Percentiles rank a stretch among this genome's conserved stretches.
phyloP scores from a whole-genome alignment of 352 stramenopile species.

The Globisporangium carolinianum region DNA sequence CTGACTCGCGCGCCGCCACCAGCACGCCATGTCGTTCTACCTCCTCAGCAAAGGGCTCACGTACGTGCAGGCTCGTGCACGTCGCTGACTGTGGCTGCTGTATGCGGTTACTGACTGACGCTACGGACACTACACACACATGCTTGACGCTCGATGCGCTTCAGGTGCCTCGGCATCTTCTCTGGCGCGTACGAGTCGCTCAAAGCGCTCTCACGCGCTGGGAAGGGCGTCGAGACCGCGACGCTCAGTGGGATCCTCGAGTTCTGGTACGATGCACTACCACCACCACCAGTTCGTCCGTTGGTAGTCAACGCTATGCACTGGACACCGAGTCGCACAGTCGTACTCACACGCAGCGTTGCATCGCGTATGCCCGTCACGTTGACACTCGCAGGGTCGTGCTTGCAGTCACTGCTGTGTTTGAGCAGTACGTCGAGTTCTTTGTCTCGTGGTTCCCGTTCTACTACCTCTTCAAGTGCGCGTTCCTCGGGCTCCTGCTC shows the following conservation, averaged over 20 bases:
- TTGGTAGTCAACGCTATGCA: too few species aligned
- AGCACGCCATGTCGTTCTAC: conserved; percentile 50
- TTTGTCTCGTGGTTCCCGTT: conserved; percentile 73
- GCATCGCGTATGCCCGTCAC: too few species aligned
- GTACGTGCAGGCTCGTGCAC: conserved; percentile 19
- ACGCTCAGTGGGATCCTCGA: conserved; percentile 48
- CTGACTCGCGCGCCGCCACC: not conserved
- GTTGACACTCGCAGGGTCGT: conserved; percentile 31
- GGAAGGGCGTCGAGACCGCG: conserved; percentile 45
- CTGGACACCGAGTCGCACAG: not conserved
- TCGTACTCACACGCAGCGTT: not conserved
- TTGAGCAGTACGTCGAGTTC: conserved; percentile 64
- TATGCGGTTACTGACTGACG: not conserved
- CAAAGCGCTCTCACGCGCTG: conserved; percentile 50
- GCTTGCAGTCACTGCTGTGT: conserved; percentile 40
- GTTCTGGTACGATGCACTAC: conserved; percentile 33
- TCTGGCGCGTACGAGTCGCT: conserved; percentile 63
- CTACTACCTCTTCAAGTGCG: conserved; percentile 73
- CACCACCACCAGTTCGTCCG: too few species aligned
- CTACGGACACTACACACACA: too few species aligned
- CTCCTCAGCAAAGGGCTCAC: conserved; percentile 62
- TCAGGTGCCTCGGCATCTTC: conserved; percentile 48
- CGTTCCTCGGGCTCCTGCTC: conserved; percentile 45
- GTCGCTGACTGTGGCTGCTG: not conserved
- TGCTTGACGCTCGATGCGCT: not conserved